Base-by-base conservation (phyloP, 2,329 filamentous ascomycete species). In the Volutella citrinella region DNA sequence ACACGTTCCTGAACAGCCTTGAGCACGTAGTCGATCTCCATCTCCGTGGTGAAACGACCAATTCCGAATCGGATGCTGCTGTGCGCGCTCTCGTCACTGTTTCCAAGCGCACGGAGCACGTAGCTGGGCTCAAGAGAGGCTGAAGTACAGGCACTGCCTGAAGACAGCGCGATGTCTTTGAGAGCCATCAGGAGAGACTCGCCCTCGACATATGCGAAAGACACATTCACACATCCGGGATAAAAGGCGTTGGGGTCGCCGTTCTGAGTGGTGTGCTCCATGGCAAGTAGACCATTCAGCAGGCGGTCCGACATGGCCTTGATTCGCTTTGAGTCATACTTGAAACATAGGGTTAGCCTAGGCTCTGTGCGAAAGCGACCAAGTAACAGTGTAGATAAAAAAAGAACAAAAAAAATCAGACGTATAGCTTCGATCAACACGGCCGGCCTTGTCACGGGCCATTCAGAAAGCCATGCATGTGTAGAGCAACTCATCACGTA, bases 1-100 rank as follows among this genome's bases (percentile, higher is more conserved):
- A 98, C 93, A 32, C 93, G 80, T 59, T 95, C 87, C 61, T 78
- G 78, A 1, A 98, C 93, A 1, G 93, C 91, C 68, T 95, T 93
- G 38, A 98, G 72, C 10, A 98, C 93, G 56, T 98, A 98, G 61
- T 98, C 91, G 43, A 98, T 95, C 70, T 98, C 93, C 18, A 73
- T 76, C 55, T 96, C 88, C 0, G 93, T 95, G 4, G 93, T 98
- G 67, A 97, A 98, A 7, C 93, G 84, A 19, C 93, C 93, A 56
- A 98, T 97, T 29, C 93, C 93, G 51, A 98, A 98, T 36, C 93
- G 80, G 52, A 98, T 98, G 70, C 89, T 95, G 66, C 88, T 95
- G 68, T 98, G 93, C 8, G 93, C 93, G 52, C 85, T 96, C 69
- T 98, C 93, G 54, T 98, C 93, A 49, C 89, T 96, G 72, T 86